phyloP scores from a whole-genome alignment of 2,329 filamentous ascomycete genomes.

The Fusarium miscanthi region DNA sequence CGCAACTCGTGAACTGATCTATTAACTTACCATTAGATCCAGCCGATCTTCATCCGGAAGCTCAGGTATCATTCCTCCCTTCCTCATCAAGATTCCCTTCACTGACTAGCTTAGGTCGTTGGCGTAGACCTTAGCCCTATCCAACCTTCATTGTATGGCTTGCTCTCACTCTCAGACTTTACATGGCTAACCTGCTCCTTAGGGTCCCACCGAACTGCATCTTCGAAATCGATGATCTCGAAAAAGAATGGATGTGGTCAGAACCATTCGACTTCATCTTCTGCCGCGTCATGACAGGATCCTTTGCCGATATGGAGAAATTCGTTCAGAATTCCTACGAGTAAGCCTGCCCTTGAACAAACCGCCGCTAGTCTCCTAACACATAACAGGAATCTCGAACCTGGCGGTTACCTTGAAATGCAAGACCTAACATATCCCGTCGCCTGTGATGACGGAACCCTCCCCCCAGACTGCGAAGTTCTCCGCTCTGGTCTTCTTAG shows the following conservation, averaged over 20 bases:
- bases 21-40: no score
- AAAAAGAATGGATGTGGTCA: slow-evolving; percentile 16
- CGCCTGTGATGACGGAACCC: not conserved
- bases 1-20: no score
- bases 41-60: not conserved
- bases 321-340: not conserved
- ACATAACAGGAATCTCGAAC: not conserved
- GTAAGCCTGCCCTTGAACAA: rapidly evolving
- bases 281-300: slow-evolving; percentile 13
- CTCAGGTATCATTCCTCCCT: not conserved
- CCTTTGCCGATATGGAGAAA: slow-evolving; percentile 4
- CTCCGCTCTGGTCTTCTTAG: not conserved
- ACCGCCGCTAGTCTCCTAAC: rapidly evolving
- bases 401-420: slow-evolving; percentile 9
- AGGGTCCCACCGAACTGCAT: slow-evolving; percentile 2
- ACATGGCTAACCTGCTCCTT: rapidly evolving
- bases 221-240: slow-evolving; percentile 11
- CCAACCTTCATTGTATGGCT: not conserved
- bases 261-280: slow-evolving; percentile 7
- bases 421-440: slow-evolving; percentile 19
- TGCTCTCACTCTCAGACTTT: no score
- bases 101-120: not conserved
- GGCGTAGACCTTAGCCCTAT: slow-evolving; percentile 12
- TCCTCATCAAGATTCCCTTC: not conserved
- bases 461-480: not conserved